A percentile compares a stretch with the other conserved stretches of the same genome.
phyloP scores from a whole-genome alignment of 192 early-diverging fungal genomes.

The Coemansia sp. region DNA sequence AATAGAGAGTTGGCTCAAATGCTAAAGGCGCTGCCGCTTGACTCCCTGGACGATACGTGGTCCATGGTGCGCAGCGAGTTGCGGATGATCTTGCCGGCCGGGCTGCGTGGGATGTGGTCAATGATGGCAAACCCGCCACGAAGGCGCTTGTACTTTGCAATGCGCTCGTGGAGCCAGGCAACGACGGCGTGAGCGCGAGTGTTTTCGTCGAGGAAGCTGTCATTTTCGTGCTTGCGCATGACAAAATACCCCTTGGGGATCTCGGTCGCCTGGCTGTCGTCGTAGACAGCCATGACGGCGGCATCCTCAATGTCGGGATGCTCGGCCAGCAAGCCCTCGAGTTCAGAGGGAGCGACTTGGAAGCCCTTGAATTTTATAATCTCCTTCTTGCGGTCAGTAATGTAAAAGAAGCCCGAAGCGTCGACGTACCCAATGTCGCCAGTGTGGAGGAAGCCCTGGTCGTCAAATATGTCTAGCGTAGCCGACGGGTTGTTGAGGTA shows the following conservation, averaged over 20 bases:
- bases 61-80: slow-evolving; percentile 59
- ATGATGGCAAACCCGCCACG: slow-evolving; percentile 74
- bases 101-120: slow-evolving; percentile 70
- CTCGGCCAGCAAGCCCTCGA: slow-evolving; percentile 71
- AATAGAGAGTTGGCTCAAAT: neutral
- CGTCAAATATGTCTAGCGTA: slow-evolving; percentile 67
- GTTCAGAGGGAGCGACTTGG: slow-evolving; percentile 81
- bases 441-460: slow-evolving; percentile 77
- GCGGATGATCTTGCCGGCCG: slow-evolving; percentile 82
- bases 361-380: slow-evolving; percentile 87
- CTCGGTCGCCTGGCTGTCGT: slow-evolving; percentile 65
- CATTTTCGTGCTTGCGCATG: slow-evolving; percentile 31
- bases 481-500: slow-evolving; percentile 80
- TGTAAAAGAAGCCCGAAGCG: slow-evolving; percentile 60
- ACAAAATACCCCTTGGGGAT: slow-evolving; percentile 78
- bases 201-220: slow-evolving; percentile 39
- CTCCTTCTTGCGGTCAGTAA: slow-evolving; percentile 80
- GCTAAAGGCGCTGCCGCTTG: slow-evolving; percentile 8
- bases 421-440: slow-evolving; percentile 77
- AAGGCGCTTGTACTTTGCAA: slow-evolving; percentile 73
- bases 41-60: slow-evolving; percentile 17
- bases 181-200: slow-evolving; percentile 49
- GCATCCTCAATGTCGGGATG: slow-evolving; percentile 70
- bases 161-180: slow-evolving; percentile 58
- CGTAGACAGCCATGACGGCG: slow-evolving; percentile 66